Evolutionary conservation across 2,329 filamentous ascomycete genomes (phyloP).

Genomic region (Fusarium penzigii): DNA sequence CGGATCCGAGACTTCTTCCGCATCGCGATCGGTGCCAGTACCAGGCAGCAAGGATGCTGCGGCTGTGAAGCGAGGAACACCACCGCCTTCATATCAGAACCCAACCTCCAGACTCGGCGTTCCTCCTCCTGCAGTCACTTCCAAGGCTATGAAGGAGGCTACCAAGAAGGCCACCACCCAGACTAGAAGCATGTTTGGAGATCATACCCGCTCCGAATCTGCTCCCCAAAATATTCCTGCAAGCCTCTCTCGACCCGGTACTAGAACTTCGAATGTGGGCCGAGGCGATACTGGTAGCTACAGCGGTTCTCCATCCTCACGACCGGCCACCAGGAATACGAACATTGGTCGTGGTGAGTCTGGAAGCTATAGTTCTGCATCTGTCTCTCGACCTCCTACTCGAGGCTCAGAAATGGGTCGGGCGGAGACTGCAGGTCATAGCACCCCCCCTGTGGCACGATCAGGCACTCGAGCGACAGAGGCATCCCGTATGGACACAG

Average conservation of each 20-base stretch:
- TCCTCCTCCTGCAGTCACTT: constrained; percentile 88
- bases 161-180: constrained; percentile 86
- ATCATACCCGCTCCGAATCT: constrained; percentile 37
- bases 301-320: constrained; percentile 44
- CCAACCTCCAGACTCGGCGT: constrained; percentile 79
- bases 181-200: constrained; percentile 74
- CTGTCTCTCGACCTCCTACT: constrained; percentile 25
- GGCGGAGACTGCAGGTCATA: constrained; percentile 9
- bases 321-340: constrained; percentile 17
- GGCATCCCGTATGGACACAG: constrained; percentile 21
- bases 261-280: constrained; percentile 14
- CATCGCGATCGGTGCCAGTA: constrained; percentile 55
- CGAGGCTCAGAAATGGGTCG: constrained; percentile 22
- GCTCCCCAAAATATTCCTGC: constrained; percentile 30
- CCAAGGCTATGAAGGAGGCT: constrained; percentile 92
- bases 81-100: constrained; percentile 75
- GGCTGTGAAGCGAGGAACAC: constrained; percentile 69
- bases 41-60: constrained; percentile 49
- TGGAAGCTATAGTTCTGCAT: constrained; percentile 21
- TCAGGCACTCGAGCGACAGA: constrained; percentile 27
- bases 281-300: constrained; percentile 23
- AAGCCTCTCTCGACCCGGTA: neutral
- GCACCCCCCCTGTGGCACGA: constrained; percentile 19
- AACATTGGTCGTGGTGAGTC: constrained; percentile 30
- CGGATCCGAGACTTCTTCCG: constrained; percentile 38